Evolutionary conservation across 495 filamentous ascomycete species (phyloP), one percentile per base, ranked within the genome.

Genomic region (Lasiosphaeriaceae sp.): DNA sequence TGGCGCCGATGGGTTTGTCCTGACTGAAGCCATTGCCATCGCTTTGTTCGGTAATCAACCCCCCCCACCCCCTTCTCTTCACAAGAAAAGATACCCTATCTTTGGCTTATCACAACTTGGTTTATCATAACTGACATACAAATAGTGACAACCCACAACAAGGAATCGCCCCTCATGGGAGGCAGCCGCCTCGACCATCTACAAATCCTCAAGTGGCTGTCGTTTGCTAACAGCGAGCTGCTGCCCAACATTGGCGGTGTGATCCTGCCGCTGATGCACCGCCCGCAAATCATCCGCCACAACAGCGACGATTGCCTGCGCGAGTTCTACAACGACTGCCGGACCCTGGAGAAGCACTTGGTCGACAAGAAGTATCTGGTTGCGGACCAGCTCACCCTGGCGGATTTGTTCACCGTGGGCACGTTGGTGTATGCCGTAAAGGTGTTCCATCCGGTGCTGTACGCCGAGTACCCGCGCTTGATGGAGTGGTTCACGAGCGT

Each of bases 31-130:
- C 44, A 56, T 56, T 19, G 41, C 54, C 21, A 56, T 56, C 21
- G 54, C 54, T 19, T 8, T 56, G 37, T 51, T 50, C 54, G 49
- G 54, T 56, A n/a, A 35, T n/a, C n/a, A n/a, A n/a, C n/a, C n/a
- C n/a, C n/a, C n/a, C n/a, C n/a, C n/a, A n/a, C n/a, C n/a, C n/a
- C n/a, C n/a, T n/a, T n/a, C n/a, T n/a, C n/a, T n/a, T n/a, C n/a
- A n/a, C n/a, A n/a, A n/a, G n/a, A n/a, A n/a, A n/a, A n/a, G n/a
- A n/a, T n/a, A n/a, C n/a, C n/a, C n/a, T n/a, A n/a, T n/a, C n/a
- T n/a, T n/a, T n/a, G n/a, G n/a, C 29, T 31, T 9, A 31, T 3
- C 3, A 31, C 9, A 31, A 31, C 26, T 31, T 31, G 4, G 9
- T 31, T 9, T 4, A 4, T 31, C 26, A 31, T 4, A 31, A 31